Evolutionary conservation across 306 rosid species (phyloP).

Genomic region (Prunus mira): DNA sequence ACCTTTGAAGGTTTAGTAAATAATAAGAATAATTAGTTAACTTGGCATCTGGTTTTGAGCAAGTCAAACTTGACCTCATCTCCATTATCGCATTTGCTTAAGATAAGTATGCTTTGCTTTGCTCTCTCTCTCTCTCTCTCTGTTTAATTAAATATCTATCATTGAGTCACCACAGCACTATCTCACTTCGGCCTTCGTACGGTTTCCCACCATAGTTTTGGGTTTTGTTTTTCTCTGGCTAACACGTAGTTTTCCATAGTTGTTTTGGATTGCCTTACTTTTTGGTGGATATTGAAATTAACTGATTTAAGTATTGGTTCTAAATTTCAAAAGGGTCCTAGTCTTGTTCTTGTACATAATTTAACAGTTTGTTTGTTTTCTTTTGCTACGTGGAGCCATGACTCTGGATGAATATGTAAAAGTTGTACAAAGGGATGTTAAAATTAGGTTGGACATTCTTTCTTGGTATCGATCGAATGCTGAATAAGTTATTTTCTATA

Average conservation of each 20-base stretch:
- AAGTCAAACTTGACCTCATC: slow-evolving; percentile 9
- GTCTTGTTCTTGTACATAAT: neutral
- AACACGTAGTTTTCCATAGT: neutral
- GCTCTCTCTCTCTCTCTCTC: no score
- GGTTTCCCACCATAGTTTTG: neutral
- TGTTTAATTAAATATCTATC: neutral
- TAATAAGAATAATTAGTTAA: neutral
- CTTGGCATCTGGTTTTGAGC: neutral
- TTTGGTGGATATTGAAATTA: no score
- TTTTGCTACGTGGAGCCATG: neutral
- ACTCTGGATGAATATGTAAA: no score
- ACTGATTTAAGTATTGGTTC: no score
- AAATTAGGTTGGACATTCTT: no score
- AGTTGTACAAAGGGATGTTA: no score
- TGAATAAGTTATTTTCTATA: no score
- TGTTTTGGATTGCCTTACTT: neutral
- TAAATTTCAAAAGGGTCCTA: no score
- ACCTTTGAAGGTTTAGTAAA: neutral
- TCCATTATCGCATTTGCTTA: neutral
- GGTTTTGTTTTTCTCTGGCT: neutral
- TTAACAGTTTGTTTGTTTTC: neutral
- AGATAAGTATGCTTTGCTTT: neutral
- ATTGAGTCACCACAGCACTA: neutral
- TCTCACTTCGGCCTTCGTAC: neutral
- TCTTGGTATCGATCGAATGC: no score